Evolutionary conservation across 2,329 filamentous ascomycete species (phyloP), one percentile per base, ranked within the genome.

Genomic region (Arachnopeziza araneosa): DNA sequence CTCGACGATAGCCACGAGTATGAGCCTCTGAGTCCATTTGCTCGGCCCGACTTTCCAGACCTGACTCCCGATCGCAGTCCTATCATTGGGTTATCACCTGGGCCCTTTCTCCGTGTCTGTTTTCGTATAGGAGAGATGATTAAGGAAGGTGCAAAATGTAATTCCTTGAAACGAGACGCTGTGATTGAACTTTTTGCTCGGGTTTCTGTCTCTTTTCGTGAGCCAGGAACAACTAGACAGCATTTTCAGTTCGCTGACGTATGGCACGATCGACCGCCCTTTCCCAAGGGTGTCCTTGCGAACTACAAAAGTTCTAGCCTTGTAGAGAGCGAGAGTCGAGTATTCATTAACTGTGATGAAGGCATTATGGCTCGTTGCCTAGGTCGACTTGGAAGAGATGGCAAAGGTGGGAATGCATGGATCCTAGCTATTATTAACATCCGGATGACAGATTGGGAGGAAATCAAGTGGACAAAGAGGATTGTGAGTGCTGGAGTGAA

Each of bases 181-280:
- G 78, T 89, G 57, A 79, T 89, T 61, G 86, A 89, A 69, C 72
- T 90, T 0, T 90, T 85, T 67, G 85, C 84, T 2, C 78, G 83
- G 24, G 81, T 89, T 1, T 75, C 76, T 1, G 78, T 77, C 56
- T 88, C 86, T 0, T 79, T 75, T 57, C 80, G 86, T 0, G 82
- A 86, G 59, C 72, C 74, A 14, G 71, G 75, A 7, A 66, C 69
- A 8, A 75, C 70, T 22, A 83, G 79, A 63, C 86, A 90, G 67
- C 76, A 83, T 58, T 88, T 90, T 63, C 78, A 83, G n/a, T 82
- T 90, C 55, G 76, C 77, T 49, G 86, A 89, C 66, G 71, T 90
- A 0, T 86, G 84, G 65, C 82, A 83, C 61, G 78, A 83, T 22
- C 77, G 76, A 12, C 79, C 80, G 5, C 86, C 85, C 0, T 82